A percentile compares a stretch with the other conserved stretches of the same genome.
Evolutionary conservation across 1,284 basidiomycete species (phyloP).

Genomic region (Cutaneotrichosporon dermatis): DNA sequence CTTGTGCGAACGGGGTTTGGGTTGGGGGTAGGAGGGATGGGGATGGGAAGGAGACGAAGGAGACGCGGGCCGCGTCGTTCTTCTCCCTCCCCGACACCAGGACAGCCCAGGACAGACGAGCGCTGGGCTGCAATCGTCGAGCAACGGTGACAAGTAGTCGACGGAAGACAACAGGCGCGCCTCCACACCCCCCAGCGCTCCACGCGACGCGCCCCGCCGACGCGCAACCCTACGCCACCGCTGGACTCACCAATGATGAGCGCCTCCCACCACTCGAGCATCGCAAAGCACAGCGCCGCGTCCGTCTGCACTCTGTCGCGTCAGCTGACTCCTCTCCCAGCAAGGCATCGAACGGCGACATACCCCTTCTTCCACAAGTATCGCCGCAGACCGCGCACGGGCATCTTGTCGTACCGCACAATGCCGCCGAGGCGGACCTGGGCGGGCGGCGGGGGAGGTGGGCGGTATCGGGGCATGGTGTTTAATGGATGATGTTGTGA

Average conservation of each 20-base stretch:
- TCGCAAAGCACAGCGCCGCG: slow-evolving; percentile 39
- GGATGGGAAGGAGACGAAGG: background rate
- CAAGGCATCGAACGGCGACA: slow-evolving; percentile 1
- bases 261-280: slow-evolving; percentile 49
- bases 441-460: slow-evolving; percentile 21
- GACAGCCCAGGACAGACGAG: no score
- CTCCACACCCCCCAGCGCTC: no score
- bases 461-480: slow-evolving; percentile 25
- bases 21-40: background rate
- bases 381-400: slow-evolving; percentile 22
- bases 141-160: no score
- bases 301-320: slow-evolving; percentile 37
- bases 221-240: no score
- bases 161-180: no score
- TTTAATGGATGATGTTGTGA: background rate
- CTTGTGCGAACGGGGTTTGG: no score
- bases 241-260: slow-evolving; percentile 34
- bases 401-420: slow-evolving; percentile 17
- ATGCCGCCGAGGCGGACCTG: slow-evolving; percentile 16
- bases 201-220: no score
- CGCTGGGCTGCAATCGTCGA: no score
- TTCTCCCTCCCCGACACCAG: no score
- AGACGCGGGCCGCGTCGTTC: background rate
- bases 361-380: slow-evolving; percentile 32
- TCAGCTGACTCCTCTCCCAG: background rate